Evolutionary conservation across 164 flowering plant genomes (phyloP).

Genomic region (Nymphaea thermarum): DNA sequence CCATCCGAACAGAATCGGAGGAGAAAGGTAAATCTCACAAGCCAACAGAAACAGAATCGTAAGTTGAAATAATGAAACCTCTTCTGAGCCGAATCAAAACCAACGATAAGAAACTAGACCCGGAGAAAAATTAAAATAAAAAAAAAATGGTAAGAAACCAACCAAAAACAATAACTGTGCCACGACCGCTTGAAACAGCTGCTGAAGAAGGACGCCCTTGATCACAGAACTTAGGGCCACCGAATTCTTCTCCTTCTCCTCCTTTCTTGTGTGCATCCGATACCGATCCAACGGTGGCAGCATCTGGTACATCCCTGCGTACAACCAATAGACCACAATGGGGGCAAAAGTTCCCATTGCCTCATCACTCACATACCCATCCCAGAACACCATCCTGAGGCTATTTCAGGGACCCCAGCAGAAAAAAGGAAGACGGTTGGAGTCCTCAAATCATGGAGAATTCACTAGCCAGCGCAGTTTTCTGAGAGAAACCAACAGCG

Average conservation of each 20-base stretch:
- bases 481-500: neutral
- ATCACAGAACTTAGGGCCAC: constrained; percentile 49
- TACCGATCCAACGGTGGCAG: constrained; percentile 51
- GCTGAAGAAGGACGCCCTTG: constrained; percentile 73
- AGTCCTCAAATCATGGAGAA: neutral
- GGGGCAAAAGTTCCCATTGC: constrained; percentile 79
- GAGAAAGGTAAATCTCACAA: neutral
- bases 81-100: neutral
- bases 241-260: constrained; percentile 57
- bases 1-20: neutral
- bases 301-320: constrained; percentile 72
- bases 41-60: neutral
- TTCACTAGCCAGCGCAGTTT: neutral
- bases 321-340: constrained; percentile 67
- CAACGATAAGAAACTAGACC: neutral
- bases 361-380: constrained; percentile 73
- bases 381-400: constrained; percentile 64
- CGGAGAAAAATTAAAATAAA: neutral
- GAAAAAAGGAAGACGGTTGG: neutral
- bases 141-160: constrained; percentile 6
- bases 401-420: no score
- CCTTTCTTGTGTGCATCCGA: constrained; percentile 60
- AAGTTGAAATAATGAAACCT: no score
- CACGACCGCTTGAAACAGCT: constrained; percentile 64
- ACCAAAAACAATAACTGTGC: constrained; percentile 53